Conservation (phyloP, 1,284 basidiomycete genomes). For the Sporisorium iseilematis-ciliati region DNA sequence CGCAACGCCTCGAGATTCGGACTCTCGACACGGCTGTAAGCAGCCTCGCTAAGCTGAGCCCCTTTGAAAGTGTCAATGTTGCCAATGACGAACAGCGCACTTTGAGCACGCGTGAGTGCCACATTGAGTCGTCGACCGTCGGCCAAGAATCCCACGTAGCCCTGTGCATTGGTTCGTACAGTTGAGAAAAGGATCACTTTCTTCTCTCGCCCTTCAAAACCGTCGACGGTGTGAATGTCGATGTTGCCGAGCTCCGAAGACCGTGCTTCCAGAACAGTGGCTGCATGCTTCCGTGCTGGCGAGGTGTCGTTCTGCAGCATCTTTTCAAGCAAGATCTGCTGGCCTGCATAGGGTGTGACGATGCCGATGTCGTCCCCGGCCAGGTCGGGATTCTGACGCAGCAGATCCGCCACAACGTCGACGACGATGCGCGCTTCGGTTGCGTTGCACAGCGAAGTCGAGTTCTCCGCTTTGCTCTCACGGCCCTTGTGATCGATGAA, state of each 20-base stretch:
- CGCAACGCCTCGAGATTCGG: conserved; percentile 42
- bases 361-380: conserved; percentile 63
- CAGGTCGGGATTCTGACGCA: conserved; percentile 54
- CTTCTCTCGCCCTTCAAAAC: conserved; percentile 95
- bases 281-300: conserved; percentile 24
- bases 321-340: conserved; percentile 58
- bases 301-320: conserved; percentile 54
- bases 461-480: conserved; percentile 53
- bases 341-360: conserved; percentile 65
- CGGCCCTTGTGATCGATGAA: conserved; percentile 56
- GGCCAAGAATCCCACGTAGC: conserved; percentile 87
- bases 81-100: conserved; percentile 90
- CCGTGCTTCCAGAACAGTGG: conserved; percentile 14
- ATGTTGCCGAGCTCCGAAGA: conserved; percentile 72
- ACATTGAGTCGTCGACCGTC: conserved; percentile 98
- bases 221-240: conserved; percentile 94
- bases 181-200: conserved; percentile 93
- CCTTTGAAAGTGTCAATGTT: conserved; percentile 77
- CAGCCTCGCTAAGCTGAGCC: conserved; percentile 53
- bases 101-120: conserved; percentile 90
- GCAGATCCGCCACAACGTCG: conserved; percentile 67
- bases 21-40: conserved; percentile 47
- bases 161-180: conserved; percentile 78
- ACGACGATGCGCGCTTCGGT: conserved; percentile 56
- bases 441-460: conserved; percentile 56